Evolutionary conservation across 495 filamentous ascomycete genomes (phyloP).

Genomic region (Aspergillus asperescens): DNA sequence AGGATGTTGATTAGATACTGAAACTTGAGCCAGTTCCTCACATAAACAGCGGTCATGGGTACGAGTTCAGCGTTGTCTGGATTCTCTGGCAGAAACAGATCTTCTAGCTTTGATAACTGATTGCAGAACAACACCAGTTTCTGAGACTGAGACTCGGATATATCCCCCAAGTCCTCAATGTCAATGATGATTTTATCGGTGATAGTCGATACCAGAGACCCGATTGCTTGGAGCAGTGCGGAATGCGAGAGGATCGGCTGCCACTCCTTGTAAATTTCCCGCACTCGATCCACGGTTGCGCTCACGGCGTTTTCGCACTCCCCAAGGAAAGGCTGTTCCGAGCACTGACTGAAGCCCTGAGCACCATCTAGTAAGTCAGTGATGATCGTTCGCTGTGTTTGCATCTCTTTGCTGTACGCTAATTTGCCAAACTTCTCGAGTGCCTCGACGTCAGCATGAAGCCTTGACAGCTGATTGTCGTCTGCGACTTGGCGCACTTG

Average conservation of each 20-base stretch:
- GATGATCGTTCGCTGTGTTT: constrained; percentile 74
- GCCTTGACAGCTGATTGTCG: constrained; percentile 46
- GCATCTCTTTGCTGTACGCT: constrained; percentile 83
- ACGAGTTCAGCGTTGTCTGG: constrained; percentile 36
- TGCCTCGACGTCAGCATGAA: constrained; percentile 65
- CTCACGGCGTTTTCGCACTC: constrained; percentile 69
- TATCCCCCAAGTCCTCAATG: constrained; percentile 78
- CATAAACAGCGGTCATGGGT: constrained; percentile 72
- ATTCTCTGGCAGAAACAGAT: constrained; percentile 63
- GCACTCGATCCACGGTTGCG: constrained; percentile 61
- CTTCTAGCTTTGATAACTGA: constrained; percentile 63
- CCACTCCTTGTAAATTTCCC: constrained; percentile 68
- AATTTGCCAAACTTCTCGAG: constrained; percentile 76
- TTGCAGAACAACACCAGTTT: constrained; percentile 69
- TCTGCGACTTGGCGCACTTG: constrained; percentile 56
- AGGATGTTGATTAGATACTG: constrained; percentile 84
- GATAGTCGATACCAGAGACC: constrained; percentile 73
- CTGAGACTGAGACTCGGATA: constrained; percentile 82
- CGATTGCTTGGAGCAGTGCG: constrained; percentile 77
- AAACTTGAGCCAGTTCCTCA: constrained; percentile 79
- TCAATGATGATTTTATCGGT: constrained; percentile 78
- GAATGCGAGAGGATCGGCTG: constrained; percentile 73
- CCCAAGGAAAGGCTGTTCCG: constrained; percentile 53
- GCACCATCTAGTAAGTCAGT: constrained; percentile 78
- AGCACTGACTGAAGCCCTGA: constrained; percentile 59